phyloP scores from a whole-genome alignment of 2,329 filamentous ascomycete species.

The Calycina herbarum region DNA sequence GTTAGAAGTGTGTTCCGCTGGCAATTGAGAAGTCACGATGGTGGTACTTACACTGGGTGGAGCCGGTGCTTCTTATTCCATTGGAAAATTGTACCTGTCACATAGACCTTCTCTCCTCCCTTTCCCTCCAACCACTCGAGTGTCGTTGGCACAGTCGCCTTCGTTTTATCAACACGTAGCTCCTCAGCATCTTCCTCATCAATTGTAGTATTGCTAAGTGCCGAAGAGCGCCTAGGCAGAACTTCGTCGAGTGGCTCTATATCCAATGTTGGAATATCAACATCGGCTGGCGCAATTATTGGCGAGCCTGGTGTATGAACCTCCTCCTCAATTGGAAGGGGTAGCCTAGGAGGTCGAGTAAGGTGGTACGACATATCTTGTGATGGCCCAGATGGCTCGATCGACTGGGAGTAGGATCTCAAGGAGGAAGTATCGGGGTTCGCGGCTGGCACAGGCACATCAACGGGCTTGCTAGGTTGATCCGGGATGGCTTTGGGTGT shows the following conservation, averaged over 20 bases:
- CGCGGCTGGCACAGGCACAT: constrained; percentile 43
- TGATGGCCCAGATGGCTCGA: constrained; percentile 52
- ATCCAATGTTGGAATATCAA: constrained; percentile 31
- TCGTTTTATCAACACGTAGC: constrained; percentile 70
- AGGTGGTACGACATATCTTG: constrained; percentile 59
- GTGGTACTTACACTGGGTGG: constrained; percentile 68
- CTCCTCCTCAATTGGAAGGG: constrained; percentile 91
- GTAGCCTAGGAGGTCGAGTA: constrained; percentile 79
- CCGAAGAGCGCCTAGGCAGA: constrained; percentile 54
- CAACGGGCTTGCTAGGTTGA: constrained; percentile 57
- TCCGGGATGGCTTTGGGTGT: constrained; percentile 39
- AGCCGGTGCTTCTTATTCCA: constrained; percentile 95
- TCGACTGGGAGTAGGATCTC: constrained; percentile 44
- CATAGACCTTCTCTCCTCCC: constrained; percentile 86
- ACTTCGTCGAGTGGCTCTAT: constrained; percentile 47
- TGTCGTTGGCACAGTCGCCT: constrained; percentile 77
- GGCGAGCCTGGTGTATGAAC: constrained; percentile 86
- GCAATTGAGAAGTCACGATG: constrained; percentile 8
- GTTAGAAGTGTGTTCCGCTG: constrained; percentile 18
- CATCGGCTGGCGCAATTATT: constrained; percentile 72
- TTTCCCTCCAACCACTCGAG: constrained; percentile 74
- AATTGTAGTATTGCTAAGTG: constrained; percentile 60
- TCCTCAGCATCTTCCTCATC: constrained; percentile 85
- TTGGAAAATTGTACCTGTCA: constrained; percentile 95
- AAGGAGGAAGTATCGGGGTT: constrained; percentile 29